A percentile compares a stretch with the other conserved stretches of the same genome.
These are phyloP conservation scores for Aspergillus leporis DNA, from an alignment of 495 filamentous ascomycete genomes.

Conservation along the genomic window DNA sequence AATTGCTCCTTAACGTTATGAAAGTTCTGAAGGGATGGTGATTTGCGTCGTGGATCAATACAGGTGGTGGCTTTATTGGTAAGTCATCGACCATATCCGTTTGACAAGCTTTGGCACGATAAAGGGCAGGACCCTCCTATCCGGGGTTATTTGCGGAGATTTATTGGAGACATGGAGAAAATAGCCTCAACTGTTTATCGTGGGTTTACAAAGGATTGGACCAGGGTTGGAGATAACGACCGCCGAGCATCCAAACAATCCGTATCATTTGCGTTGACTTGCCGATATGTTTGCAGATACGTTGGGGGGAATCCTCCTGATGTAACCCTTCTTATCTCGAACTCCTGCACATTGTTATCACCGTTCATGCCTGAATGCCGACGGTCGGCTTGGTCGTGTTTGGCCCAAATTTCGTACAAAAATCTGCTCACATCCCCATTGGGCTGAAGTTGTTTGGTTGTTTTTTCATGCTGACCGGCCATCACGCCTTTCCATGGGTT, in stretches of 20 bases:
- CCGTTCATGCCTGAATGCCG: not conserved
- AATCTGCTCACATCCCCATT: not conserved
- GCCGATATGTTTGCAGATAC: not conserved
- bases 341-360: not conserved
- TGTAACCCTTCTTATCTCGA: not conserved
- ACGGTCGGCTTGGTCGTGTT: not conserved
- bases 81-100: not conserved
- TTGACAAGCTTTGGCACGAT: not conserved
- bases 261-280: not conserved
- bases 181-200: not conserved
- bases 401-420: not conserved
- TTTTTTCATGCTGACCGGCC: conserved; percentile 2
- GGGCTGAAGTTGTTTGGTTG: conserved; percentile 7
- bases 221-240: not conserved
- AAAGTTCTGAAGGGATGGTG: not conserved
- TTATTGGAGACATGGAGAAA: not conserved
- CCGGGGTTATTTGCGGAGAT: not conserved
- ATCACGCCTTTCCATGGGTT: conserved; percentile 10
- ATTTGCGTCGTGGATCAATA: not conserved
- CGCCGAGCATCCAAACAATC: not conserved
- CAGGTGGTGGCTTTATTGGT: not conserved
- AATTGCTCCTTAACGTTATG: not conserved
- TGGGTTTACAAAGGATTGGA: not conserved
- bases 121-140: not conserved
- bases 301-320: not conserved